Evolutionary conservation across 1,139 yeast species (phyloP).

Genomic region (Yamadazyma diddensiae): DNA sequence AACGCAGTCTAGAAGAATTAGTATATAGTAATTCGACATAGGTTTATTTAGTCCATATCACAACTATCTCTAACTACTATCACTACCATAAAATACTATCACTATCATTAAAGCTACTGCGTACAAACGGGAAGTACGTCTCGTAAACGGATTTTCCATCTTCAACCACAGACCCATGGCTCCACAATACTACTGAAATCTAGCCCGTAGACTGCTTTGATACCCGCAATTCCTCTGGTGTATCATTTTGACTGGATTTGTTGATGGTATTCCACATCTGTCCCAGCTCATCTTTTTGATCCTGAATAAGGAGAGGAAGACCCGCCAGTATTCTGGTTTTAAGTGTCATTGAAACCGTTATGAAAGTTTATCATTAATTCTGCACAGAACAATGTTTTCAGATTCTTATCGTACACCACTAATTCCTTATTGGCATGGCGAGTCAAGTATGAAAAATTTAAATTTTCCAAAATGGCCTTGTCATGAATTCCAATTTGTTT

Average conservation of each 20-base stretch:
- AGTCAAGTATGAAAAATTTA: slow-evolving; percentile 55
- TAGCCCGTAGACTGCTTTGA: slow-evolving; percentile 36
- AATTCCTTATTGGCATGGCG: slow-evolving; percentile 54
- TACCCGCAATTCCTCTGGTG: slow-evolving; percentile 20
- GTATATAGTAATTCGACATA: no score
- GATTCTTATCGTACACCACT: slow-evolving; percentile 42
- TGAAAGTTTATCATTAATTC: slow-evolving; percentile 48
- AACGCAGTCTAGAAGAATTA: no score
- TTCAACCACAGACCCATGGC: slow-evolving; percentile 57
- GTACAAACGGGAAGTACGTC: slow-evolving; percentile 9
- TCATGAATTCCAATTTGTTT: slow-evolving; percentile 26
- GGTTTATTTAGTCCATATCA: no score
- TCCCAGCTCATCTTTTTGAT: no score
- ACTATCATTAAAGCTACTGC: no score
- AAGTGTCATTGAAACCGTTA: slow-evolving; percentile 31
- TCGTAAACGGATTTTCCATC: slow-evolving; percentile 33
- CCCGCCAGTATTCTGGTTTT: slow-evolving; percentile 42
- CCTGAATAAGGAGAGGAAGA: slow-evolving; percentile 36
- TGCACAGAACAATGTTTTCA: slow-evolving; percentile 49
- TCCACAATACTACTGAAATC: slow-evolving; percentile 48
- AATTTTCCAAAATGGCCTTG: slow-evolving; percentile 28
- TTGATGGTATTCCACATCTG: no score
- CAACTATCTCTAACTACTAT: no score
- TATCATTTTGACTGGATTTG: no score
- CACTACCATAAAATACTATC: no score